Evolutionary conservation across 352 stramenopile genomes (phyloP).

Genomic region (Phytophthora capsici): DNA sequence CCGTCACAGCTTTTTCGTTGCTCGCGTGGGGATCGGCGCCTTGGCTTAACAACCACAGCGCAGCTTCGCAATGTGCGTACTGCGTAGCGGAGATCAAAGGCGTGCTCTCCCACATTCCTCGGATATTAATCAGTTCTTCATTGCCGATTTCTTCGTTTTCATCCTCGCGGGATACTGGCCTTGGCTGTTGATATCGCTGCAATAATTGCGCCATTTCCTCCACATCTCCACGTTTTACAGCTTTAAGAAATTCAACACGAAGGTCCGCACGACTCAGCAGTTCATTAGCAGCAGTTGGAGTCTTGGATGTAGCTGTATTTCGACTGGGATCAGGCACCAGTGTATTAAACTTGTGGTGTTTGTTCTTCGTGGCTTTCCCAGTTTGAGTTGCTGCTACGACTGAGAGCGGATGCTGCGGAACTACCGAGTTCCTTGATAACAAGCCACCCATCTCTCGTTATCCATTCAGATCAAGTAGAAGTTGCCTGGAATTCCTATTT

Average conservation of each 20-base stretch:
- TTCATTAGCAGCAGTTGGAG: background rate
- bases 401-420: slow-evolving; percentile 40
- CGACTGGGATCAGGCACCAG: slow-evolving; percentile 43
- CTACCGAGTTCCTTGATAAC: slow-evolving; percentile 57
- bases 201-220: slow-evolving; percentile 40
- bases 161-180: slow-evolving; percentile 14
- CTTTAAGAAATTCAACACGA: slow-evolving; percentile 67
- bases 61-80: slow-evolving; percentile 61
- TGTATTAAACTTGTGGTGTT: slow-evolving; percentile 47
- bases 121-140: slow-evolving; percentile 59
- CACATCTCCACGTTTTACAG: slow-evolving; percentile 67
- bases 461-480: background rate
- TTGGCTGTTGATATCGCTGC: slow-evolving; percentile 25
- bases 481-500: too few relatives aligned
- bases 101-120: slow-evolving; percentile 87
- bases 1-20: slow-evolving; percentile 80
- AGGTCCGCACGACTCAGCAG: slow-evolving; percentile 50
- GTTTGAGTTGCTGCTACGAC: slow-evolving; percentile 32
- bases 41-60: slow-evolving; percentile 61
- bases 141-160: slow-evolving; percentile 23
- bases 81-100: slow-evolving; percentile 79
- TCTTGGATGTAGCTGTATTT: slow-evolving; percentile 2
- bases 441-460: slow-evolving; percentile 44
- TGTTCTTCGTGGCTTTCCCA: slow-evolving; percentile 33
- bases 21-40: slow-evolving; percentile 47